phyloP scores from a whole-genome alignment of 2,329 filamentous ascomycete genomes.

The Botryosphaeria agaves region DNA sequence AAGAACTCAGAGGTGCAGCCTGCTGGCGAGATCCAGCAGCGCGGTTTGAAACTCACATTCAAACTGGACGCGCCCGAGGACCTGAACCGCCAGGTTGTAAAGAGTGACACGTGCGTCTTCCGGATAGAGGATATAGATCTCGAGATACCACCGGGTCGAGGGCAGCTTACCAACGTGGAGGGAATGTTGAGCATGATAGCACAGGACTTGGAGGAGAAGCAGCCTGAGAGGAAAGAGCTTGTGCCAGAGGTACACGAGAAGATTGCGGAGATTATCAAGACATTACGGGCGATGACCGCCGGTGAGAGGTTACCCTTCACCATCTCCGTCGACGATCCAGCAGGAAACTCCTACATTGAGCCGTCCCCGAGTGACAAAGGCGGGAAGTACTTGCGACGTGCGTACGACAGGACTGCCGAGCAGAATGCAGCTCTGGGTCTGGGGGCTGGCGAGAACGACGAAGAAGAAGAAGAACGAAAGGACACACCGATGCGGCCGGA shows the following conservation, averaged over 20 bases:
- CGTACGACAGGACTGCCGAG: constrained; percentile 66
- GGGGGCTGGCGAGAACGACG: constrained; percentile 23
- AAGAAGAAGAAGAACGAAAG: constrained; percentile 26
- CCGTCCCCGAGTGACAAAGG: constrained; percentile 58
- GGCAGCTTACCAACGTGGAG: constrained; percentile 87
- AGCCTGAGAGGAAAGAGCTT: constrained; percentile 63
- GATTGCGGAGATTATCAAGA: constrained; percentile 57
- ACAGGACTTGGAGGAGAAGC: constrained; percentile 64
- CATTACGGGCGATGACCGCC: constrained; percentile 58
- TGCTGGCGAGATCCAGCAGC: constrained; percentile 79
- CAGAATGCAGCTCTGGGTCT: constrained; percentile 81
- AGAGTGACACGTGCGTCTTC: constrained; percentile 73
- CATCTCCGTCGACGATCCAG: constrained; percentile 72
- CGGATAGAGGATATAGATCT: constrained; percentile 83
- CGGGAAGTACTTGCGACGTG: constrained; percentile 77
- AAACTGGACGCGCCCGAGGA: constrained; percentile 57
- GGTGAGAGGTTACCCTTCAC: constrained; percentile 76
- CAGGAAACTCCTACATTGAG: constrained; percentile 93
- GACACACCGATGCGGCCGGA: constrained; percentile 37
- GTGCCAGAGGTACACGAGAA: constrained; percentile 64
- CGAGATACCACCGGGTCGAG: constrained; percentile 79
- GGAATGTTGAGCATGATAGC: constrained; percentile 65
- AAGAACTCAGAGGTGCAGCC: constrained; percentile 89
- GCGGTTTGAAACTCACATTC: constrained; percentile 69
- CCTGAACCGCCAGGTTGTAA: constrained; percentile 75